These are phyloP conservation scores for Nannizziopsis barbatae DNA, from an alignment of 2,329 filamentous ascomycete species.

Conservation along the genomic window DNA sequence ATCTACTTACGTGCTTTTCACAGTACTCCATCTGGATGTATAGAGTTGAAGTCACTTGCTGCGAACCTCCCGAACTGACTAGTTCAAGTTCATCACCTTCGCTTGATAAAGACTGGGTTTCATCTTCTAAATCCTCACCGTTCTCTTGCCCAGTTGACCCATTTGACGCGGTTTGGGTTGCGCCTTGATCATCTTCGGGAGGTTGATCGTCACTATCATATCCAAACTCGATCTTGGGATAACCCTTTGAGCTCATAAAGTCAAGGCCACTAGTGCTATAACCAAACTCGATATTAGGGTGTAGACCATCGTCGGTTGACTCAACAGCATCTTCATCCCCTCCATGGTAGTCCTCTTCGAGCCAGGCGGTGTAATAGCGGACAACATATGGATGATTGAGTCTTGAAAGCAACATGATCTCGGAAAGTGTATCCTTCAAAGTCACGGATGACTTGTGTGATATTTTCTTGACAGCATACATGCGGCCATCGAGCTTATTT, in stretches of 20 bases:
- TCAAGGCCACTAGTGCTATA: slow-evolving; percentile 73
- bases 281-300: slow-evolving; percentile 45
- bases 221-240: slow-evolving; percentile 66
- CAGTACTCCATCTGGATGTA: slow-evolving; percentile 99
- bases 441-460: slow-evolving; percentile 63
- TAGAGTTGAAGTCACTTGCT: slow-evolving; percentile 58
- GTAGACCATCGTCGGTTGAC: slow-evolving; percentile 35
- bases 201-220: slow-evolving; percentile 41
- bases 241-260: slow-evolving; percentile 79
- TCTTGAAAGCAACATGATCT: slow-evolving; percentile 81
- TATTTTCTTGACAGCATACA: slow-evolving; percentile 96
- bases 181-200: slow-evolving; percentile 35
- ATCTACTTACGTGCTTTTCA: slow-evolving; percentile 59
- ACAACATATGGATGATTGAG: slow-evolving; percentile 83
- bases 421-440: slow-evolving; percentile 56
- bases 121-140: slow-evolving; percentile 13
- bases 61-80: slow-evolving; percentile 37
- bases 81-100: slow-evolving; percentile 30
- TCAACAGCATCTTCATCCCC: slow-evolving; percentile 35
- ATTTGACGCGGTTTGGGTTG: slow-evolving; percentile 26
- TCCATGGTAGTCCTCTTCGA: slow-evolving; percentile 53
- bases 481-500: slow-evolving; percentile 83
- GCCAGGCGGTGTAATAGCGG: slow-evolving; percentile 91
- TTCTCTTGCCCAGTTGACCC: slow-evolving; percentile 16
- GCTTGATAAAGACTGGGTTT: slow-evolving; percentile 17